Evolutionary conservation across 2,329 filamentous ascomycete genomes (phyloP).

Genomic region (Monosporascus sp.): DNA sequence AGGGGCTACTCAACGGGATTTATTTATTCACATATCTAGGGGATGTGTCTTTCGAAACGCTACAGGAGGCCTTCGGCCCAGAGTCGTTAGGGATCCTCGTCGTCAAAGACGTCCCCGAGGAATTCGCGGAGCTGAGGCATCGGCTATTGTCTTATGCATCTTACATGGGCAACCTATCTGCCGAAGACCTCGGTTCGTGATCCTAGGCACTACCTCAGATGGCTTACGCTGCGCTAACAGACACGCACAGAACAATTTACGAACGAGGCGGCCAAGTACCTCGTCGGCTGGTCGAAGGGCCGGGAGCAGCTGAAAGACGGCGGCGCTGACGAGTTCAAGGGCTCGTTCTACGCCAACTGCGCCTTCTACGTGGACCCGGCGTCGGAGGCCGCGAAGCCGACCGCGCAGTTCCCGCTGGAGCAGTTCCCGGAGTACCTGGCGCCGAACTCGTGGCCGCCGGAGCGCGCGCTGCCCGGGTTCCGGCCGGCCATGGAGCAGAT

Average conservation of each 20-base stretch:
- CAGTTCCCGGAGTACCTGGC: constrained; percentile 85
- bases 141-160: constrained; percentile 80
- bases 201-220: too few relatives aligned
- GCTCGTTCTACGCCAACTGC: constrained; percentile 80
- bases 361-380: constrained; percentile 65
- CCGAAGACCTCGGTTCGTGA: constrained; percentile 61
- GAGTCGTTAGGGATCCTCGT: constrained; percentile 87
- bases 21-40: constrained; percentile 37
- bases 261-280: constrained; percentile 56
- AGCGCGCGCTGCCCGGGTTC: constrained; percentile 69
- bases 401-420: constrained; percentile 48
- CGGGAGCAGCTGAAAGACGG: constrained; percentile 78
- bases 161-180: constrained; percentile 77
- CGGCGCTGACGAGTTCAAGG: constrained; percentile 73
- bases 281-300: constrained; percentile 73
- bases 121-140: constrained; percentile 67
- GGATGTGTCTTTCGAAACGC: constrained; percentile 59
- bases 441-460: constrained; percentile 81
- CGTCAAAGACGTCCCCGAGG: constrained; percentile 75
- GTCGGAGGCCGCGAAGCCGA: constrained; percentile 59
- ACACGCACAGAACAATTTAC: constrained; percentile 46
- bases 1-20: neutral
- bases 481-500: constrained; percentile 65
- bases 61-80: constrained; percentile 81
- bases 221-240: constrained; percentile 1